Conservation (phyloP, 208 protist species). For the Histomonas meleagridis region DNA sequence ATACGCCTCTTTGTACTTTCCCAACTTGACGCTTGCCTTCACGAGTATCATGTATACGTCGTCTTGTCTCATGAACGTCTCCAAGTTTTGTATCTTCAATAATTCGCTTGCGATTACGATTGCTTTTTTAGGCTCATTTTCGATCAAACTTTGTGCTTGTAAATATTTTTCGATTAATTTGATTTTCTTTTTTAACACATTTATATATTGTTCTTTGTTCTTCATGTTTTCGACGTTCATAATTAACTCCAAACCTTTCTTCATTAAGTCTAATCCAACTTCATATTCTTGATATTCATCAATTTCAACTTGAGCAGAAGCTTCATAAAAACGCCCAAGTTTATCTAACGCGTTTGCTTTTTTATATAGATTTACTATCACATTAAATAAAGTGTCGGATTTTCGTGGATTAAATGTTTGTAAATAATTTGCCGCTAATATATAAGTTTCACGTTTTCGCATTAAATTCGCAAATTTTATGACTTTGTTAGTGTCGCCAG, state of each 20-base stretch:
- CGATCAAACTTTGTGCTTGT: background rate
- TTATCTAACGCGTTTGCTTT: background rate
- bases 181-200: background rate
- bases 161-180: background rate
- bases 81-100: background rate
- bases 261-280: background rate
- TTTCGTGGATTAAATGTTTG: background rate
- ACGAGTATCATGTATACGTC: background rate
- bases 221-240: background rate
- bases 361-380: background rate
- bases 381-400: background rate
- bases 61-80: background rate
- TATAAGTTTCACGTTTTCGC: background rate
- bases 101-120: background rate
- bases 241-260: background rate
- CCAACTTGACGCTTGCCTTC: background rate
- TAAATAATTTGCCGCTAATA: background rate
- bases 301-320: background rate
- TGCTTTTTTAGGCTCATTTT: background rate
- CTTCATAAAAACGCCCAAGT: background rate
- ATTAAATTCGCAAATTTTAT: background rate
- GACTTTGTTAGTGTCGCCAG: background rate
- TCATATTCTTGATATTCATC: constrained; percentile 15
- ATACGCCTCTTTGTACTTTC: background rate
- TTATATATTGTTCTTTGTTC: background rate